Conservation (phyloP, 176 grass and related monocot genomes). For the Triticum dicoccoides region DNA sequence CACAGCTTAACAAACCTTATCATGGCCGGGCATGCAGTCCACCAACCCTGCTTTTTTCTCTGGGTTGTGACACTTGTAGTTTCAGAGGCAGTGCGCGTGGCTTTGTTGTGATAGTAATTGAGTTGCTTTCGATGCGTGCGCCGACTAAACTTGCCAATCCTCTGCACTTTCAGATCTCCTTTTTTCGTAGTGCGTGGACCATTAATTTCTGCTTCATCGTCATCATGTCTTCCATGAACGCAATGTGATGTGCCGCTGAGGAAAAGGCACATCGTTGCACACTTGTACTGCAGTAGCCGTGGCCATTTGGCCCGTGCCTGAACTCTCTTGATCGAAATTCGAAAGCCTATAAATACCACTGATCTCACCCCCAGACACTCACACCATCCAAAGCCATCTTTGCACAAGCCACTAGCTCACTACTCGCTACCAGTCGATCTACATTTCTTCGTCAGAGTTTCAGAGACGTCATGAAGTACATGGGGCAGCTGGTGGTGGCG, state of each 20-base stretch:
- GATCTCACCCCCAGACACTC: background rate
- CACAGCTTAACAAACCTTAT: conserved; percentile 9
- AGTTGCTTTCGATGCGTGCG: too few species aligned
- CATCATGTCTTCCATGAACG: conserved; percentile 22
- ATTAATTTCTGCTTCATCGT: background rate
- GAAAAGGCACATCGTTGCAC: background rate
- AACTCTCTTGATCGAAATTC: background rate
- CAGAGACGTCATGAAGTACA: conserved; percentile 1
- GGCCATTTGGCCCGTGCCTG: background rate
- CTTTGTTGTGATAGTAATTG: background rate
- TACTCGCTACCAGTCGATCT: background rate
- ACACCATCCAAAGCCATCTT: background rate
- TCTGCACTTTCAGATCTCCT: background rate
- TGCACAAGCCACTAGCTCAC: background rate
- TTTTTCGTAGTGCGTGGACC: background rate
- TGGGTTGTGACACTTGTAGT: background rate
- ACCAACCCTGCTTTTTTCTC: background rate
- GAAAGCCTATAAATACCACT: conserved; percentile 23
- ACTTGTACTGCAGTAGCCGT: conserved; percentile 18
- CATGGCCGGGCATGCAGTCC: background rate
- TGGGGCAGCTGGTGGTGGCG: background rate
- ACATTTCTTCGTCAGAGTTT: background rate
- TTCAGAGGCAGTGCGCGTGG: background rate
- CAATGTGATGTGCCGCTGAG: too few species aligned
- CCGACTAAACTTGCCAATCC: too few species aligned